Evolutionary conservation across 352 stramenopile species (phyloP), one percentile per base, ranked within the genome.

Genomic region (Nothophytophthora sp.): DNA sequence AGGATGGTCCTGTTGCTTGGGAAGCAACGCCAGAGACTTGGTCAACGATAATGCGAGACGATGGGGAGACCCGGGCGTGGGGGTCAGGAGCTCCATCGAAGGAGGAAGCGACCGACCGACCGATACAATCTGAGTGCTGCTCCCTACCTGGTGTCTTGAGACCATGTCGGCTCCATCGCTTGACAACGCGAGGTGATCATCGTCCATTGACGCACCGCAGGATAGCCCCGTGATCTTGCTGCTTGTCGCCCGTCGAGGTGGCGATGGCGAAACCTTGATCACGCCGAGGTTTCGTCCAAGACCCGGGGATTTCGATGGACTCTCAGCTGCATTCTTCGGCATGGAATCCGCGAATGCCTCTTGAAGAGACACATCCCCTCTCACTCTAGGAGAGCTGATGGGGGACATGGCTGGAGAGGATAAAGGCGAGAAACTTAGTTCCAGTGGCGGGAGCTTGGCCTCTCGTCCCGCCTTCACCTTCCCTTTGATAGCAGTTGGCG

Each of bases 381-480:
- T 7, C 2, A 18, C 36, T 1, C n/a, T 27, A 18, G 40, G 55
- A 27, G 45, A 56, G 25, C 39, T 13, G 4, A 35, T 19, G 6
- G 60, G 53, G 1, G 54, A 56, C 8, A 33, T 27, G 3, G 27
- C 6, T 1, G 55, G 44, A 5, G 60, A 57, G 10, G 40, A 42
- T 25, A 23, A 33, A 19, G 50, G 40, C 5, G 50, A 54, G 4
- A 62, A 32, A 5, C 36, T 38, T 25, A 61, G 29, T 2, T 71
- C 50, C 11, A 71, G 47, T 10, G 38, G 32, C 0, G 62, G 56
- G 1, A 71, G 47, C 22, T 63, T 60, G n/a, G 40, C n/a, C 19
- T 46, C 54, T 11, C 10, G 41, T 5, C 40, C 19, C 8, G 48
- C 27, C 16, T 24, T 48, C 11, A 33, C 8, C n/a, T 55, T 60